Conservation (phyloP, 2,329 filamentous ascomycete genomes). For the Colletotrichum trifolii region DNA sequence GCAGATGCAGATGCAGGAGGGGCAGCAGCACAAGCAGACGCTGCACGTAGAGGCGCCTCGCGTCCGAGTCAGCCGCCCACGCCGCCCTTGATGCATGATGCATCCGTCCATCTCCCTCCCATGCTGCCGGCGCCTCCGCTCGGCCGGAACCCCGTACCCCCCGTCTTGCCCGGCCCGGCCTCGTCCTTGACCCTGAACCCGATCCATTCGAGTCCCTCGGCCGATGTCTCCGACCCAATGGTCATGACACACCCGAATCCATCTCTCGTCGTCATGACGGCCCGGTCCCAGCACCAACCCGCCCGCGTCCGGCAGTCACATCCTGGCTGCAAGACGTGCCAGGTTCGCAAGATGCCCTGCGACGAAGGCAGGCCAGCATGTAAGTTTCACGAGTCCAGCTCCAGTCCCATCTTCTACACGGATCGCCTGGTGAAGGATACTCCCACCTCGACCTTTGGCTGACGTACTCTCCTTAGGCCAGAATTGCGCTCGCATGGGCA, state of each 20-base stretch:
- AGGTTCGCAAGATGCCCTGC: constrained; percentile 35
- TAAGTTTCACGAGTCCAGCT: constrained; percentile 5
- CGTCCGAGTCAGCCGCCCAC: constrained; percentile 33
- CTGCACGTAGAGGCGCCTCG: constrained; percentile 10
- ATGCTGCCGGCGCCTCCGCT: constrained; percentile 1
- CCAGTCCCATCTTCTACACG: not conserved
- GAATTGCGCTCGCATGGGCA: constrained; percentile 35
- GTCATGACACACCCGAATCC: constrained; percentile 30
- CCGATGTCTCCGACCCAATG: constrained; percentile 20
- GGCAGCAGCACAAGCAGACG: constrained; percentile 13
- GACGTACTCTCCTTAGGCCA: constrained; percentile 23
- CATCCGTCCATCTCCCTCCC: constrained; percentile 6
- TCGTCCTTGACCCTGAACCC: constrained; percentile 16
- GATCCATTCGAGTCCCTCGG: constrained; percentile 2
- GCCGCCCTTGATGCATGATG: constrained; percentile 29
- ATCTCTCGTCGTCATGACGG: constrained; percentile 34
- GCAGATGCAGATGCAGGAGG: constrained; percentile 7
- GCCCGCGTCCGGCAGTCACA: constrained; percentile 22
- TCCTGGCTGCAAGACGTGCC: constrained; percentile 34
- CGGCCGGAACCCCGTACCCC: no score
- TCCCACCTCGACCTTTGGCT: not conserved
- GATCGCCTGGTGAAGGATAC: not conserved
- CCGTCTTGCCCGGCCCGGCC: not conserved
- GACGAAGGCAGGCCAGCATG: constrained; percentile 33
- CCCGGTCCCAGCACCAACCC: constrained; percentile 27